These are phyloP conservation scores for Collybia nuda DNA, from an alignment of 768 basidiomycete species.

Conservation along the genomic window DNA sequence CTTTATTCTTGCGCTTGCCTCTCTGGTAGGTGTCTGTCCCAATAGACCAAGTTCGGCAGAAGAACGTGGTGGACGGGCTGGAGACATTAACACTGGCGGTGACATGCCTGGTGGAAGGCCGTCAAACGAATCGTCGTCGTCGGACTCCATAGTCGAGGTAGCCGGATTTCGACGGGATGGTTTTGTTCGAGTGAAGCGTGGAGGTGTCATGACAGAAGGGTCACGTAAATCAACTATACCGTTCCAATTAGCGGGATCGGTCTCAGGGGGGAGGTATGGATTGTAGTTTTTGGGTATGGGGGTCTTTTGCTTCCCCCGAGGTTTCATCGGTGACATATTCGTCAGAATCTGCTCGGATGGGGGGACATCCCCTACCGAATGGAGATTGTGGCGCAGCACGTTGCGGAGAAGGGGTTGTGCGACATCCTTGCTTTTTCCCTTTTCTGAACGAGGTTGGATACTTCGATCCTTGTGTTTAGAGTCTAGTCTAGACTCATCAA, in stretches of 20 bases:
- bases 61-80: conserved; percentile 48
- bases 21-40: conserved; percentile 68
- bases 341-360: conserved; percentile 28
- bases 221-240: conserved; percentile 74
- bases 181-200: conserved; percentile 23
- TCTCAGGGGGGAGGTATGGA: conserved; percentile 57
- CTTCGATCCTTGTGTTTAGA: conserved; percentile 9
- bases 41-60: conserved; percentile 47
- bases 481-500: conserved; percentile 19
- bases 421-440: conserved; percentile 48
- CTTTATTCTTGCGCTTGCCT: conserved; percentile 70
- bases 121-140: conserved; percentile 53
- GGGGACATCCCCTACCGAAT: conserved; percentile 38
- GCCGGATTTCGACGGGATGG: conserved; percentile 12
- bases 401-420: conserved; percentile 43
- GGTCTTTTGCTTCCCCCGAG: conserved; percentile 53
- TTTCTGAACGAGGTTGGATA: conserved; percentile 26
- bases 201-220: conserved; percentile 48
- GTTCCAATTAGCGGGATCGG: conserved; percentile 58
- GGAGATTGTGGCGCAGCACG: conserved; percentile 52
- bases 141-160: conserved; percentile 25
- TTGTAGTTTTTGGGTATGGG: conserved; percentile 56
- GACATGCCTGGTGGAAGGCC: conserved; percentile 58
- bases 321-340: conserved; percentile 49
- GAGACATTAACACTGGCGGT: conserved; percentile 58